A percentile compares a stretch with the other conserved stretches of the same genome.
phyloP scores from a whole-genome alignment of 768 basidiomycete genomes.

The Leccinum aurantiacum region DNA sequence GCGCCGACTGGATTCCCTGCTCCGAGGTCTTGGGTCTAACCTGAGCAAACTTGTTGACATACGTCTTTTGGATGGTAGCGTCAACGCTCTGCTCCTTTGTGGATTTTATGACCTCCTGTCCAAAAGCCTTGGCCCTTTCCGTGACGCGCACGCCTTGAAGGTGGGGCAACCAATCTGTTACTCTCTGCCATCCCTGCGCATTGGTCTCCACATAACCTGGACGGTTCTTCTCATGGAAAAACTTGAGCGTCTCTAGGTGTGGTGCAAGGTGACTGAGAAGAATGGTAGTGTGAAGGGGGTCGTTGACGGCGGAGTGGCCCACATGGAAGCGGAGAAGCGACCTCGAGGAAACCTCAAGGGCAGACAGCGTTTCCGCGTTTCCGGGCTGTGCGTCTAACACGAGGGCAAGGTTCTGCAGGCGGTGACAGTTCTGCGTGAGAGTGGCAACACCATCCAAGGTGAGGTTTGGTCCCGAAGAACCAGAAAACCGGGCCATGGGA shows the following conservation, averaged over 20 bases:
- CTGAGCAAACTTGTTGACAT: constrained; percentile 41
- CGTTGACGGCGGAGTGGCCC: constrained; percentile 71
- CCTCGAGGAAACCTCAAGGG: constrained; percentile 54
- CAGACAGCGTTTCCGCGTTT: constrained; percentile 43
- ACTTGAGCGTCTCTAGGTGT: constrained; percentile 64
- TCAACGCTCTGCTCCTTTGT: constrained; percentile 48
- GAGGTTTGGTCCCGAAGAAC: constrained; percentile 51
- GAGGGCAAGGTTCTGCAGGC: constrained; percentile 62
- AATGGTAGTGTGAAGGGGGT: constrained; percentile 69
- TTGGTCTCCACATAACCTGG: constrained; percentile 67
- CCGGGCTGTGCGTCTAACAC: constrained; percentile 60
- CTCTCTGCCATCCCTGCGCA: constrained; percentile 67
- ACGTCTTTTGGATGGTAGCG: constrained; percentile 45
- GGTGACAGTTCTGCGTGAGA: constrained; percentile 56
- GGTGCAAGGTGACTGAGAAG: constrained; percentile 79
- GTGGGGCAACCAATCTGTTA: constrained; percentile 68
- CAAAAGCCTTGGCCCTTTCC: constrained; percentile 51
- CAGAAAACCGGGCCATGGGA: constrained; percentile 65
- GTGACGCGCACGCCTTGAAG: constrained; percentile 63
- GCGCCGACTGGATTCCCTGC: constrained; percentile 38
- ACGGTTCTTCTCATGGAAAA: constrained; percentile 79
- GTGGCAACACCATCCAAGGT: constrained; percentile 62
- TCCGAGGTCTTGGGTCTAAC: constrained; percentile 39
- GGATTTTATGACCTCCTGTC: constrained; percentile 19
- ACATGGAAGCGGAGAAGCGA: constrained; percentile 71